Evolutionary conservation across 257 asterid species (phyloP).

Genomic region (Mentha longifolia): DNA sequence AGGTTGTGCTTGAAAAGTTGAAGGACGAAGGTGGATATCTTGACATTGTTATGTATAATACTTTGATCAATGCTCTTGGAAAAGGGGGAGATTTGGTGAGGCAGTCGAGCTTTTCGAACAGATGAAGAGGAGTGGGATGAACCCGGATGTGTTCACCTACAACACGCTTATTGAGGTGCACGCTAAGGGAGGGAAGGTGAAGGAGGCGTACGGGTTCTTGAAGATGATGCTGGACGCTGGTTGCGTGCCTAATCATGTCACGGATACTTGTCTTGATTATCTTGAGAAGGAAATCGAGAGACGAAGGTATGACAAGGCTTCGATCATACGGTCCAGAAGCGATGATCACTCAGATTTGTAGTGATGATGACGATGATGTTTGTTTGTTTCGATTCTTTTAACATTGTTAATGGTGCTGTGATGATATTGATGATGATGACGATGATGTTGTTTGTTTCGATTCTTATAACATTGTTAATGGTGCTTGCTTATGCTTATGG

Average conservation of each 20-base stretch:
- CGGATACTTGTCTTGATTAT: conserved; percentile 81
- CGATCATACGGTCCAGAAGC: conserved; percentile 45
- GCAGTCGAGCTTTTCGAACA: conserved; percentile 66
- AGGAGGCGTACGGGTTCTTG: conserved; percentile 79
- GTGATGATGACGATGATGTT: neutral
- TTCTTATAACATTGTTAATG: no score
- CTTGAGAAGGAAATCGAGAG: conserved; percentile 79
- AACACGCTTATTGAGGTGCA: conserved; percentile 91
- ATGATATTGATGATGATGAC: neutral
- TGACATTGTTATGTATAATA: conserved; percentile 91
- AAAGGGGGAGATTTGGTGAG: conserved; percentile 83
- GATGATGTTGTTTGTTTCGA: neutral
- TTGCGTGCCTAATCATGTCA: conserved; percentile 89
- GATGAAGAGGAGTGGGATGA: conserved; percentile 78
- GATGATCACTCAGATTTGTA: conserved; percentile 24
- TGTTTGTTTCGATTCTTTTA: no score
- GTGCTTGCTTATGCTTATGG: no score
- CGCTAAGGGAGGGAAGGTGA: conserved; percentile 69
- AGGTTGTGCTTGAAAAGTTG: conserved; percentile 73
- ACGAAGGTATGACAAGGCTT: conserved; percentile 65
- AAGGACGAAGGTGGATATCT: conserved; percentile 85
- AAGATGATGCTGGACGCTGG: conserved; percentile 94
- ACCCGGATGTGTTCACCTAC: conserved; percentile 88
- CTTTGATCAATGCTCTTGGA: conserved; percentile 86
- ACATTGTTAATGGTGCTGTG: neutral